Base-by-base conservation (phyloP, 73 alveolate genomes). In the Loxodes magnus region DNA sequence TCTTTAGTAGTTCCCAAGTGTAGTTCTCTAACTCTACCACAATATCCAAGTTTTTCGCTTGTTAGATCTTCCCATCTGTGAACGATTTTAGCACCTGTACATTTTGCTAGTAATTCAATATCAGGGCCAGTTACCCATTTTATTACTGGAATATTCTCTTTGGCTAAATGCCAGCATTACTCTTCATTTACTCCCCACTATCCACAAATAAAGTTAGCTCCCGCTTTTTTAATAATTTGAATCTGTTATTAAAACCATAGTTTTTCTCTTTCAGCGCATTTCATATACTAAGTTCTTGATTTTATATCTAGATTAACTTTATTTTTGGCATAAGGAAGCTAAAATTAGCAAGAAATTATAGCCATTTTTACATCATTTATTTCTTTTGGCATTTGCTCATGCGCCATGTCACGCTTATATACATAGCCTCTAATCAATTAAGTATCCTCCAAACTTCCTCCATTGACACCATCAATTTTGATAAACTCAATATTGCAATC, bases 401-500 rank as follows among this genome's bases (percentile, higher is more conserved):
- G 41, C 12, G 41, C 9, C 41, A 31, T 31, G n/a, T 31, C 41
- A 9, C n/a, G 9, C 9, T 31, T n/a, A 9, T 9, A 9, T 9
- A 31, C 41, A 31, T 9, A 9, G 12, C 41, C 41, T 31, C 41
- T 31, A 31, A 31, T 31, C 41, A 31, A 31, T 9, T n/a, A 31
- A 31, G 41, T 31, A 31, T 31, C 41, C n/a, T 31, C 41, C 9
- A 64, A 30, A 25, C 59, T 53, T 31, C 41, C 41, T 31, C 41
- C 41, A 31, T 9, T 9, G 9, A 9, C n/a, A 10, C 41, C 41
- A 9, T 65, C 10, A 24, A 65, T 46, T 31, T 31, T 31, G n/a
- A 31, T 31, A 31, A 9, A n/a, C n/a, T 31, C 41, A 31, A 31
- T 9, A 31, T 31, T 31, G 12, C 9, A 9, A 31, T 31, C 41